These are phyloP conservation scores for Nephelium lappaceum DNA, from an alignment of 345 rosid species.

Conservation along the genomic window DNA sequence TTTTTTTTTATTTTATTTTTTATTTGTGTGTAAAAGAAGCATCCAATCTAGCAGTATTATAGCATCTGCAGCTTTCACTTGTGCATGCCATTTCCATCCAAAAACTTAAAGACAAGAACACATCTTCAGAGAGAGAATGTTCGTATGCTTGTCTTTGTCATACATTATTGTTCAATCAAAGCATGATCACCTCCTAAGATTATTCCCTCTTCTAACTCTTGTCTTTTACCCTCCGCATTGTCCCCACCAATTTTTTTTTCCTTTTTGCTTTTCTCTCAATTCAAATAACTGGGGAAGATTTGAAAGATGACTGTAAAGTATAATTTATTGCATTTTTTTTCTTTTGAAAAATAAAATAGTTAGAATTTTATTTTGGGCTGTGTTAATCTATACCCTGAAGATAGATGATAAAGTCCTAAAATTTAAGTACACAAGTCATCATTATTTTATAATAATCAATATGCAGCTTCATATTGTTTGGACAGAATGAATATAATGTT, in stretches of 20 bases:
- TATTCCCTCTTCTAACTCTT: slow-evolving; percentile 47
- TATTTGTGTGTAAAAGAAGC: slow-evolving; percentile 41
- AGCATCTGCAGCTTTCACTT: slow-evolving; percentile 67
- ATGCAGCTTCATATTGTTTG: too few relatives aligned
- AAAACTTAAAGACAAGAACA: slow-evolving; percentile 51
- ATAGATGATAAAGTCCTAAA: too few relatives aligned
- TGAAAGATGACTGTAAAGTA: slow-evolving; percentile 16
- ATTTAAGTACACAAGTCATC: too few relatives aligned
- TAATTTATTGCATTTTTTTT: not conserved
- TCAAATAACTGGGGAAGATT: slow-evolving; percentile 19
- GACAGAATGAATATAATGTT: too few relatives aligned
- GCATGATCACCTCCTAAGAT: slow-evolving; percentile 38
- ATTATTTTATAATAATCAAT: too few relatives aligned
- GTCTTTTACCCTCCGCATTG: slow-evolving; percentile 32
- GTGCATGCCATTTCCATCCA: slow-evolving; percentile 80
- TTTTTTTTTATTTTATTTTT: too few relatives aligned
- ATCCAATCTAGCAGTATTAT: slow-evolving; percentile 37
- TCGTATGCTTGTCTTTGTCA: slow-evolving; percentile 51
- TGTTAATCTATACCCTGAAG: not conserved
- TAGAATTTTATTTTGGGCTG: too few relatives aligned
- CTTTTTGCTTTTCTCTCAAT: slow-evolving; percentile 1
- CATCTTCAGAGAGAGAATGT: slow-evolving; percentile 37
- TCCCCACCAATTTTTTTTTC: slow-evolving; percentile 2
- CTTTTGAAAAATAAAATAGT: not conserved
- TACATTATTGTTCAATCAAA: slow-evolving; percentile 50